Evolutionary conservation across 2,329 filamentous ascomycete genomes (phyloP).

Genomic region (Chalara sp.): DNA sequence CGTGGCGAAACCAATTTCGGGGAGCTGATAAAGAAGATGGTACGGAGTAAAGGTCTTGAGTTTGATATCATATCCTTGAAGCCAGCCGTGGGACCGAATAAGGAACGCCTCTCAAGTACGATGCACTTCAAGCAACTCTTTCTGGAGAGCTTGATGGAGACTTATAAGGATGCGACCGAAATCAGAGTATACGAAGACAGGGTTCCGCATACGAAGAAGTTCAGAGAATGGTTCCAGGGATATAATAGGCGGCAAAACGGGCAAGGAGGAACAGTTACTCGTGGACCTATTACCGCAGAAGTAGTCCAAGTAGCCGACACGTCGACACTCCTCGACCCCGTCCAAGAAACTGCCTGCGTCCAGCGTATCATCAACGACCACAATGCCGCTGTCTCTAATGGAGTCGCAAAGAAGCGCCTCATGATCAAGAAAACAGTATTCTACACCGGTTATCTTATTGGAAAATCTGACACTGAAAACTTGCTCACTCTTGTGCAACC

Average conservation of each 20-base stretch:
- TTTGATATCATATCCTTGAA: slow-evolving; percentile 90
- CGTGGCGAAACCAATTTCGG: slow-evolving; percentile 71
- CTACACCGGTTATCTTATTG: slow-evolving; percentile 88
- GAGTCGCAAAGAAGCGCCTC: slow-evolving; percentile 39
- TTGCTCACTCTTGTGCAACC: slow-evolving; percentile 65
- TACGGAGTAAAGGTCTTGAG: slow-evolving; percentile 66
- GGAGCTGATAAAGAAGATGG: slow-evolving; percentile 75
- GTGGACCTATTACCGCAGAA: slow-evolving; percentile 65
- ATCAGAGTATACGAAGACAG: slow-evolving; percentile 70
- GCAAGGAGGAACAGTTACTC: slow-evolving; percentile 40
- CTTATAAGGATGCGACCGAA: slow-evolving; percentile 76
- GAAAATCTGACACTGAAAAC: slow-evolving; percentile 61
- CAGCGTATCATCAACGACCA: slow-evolving; percentile 87
- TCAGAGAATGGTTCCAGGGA: slow-evolving; percentile 74
- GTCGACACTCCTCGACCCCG: slow-evolving; percentile 66
- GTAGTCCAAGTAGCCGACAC: slow-evolving; percentile 82
- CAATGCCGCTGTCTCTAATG: slow-evolving; percentile 52
- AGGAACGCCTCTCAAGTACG: slow-evolving; percentile 72
- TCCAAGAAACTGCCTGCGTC: slow-evolving; percentile 73
- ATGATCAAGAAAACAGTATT: slow-evolving; percentile 81
- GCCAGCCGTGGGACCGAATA: slow-evolving; percentile 72
- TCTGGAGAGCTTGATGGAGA: slow-evolving; percentile 73
- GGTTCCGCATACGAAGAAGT: slow-evolving; percentile 65
- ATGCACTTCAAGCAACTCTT: slow-evolving; percentile 91
- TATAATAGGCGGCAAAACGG: slow-evolving; percentile 58